phyloP scores from a whole-genome alignment of 2,329 filamentous ascomycete genomes.

The Colletotrichum chrysophilum region DNA sequence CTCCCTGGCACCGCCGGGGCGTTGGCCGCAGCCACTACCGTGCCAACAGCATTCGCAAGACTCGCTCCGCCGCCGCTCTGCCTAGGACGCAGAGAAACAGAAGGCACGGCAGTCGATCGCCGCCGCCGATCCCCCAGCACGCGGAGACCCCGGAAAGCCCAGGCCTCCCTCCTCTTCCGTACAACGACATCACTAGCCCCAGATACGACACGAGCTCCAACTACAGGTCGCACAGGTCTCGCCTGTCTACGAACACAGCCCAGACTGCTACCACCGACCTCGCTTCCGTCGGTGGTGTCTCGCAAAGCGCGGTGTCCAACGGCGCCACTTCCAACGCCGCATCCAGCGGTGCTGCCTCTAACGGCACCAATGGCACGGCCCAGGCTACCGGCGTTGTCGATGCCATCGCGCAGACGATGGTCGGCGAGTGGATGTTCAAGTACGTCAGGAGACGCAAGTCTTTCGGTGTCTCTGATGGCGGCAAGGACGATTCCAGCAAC shows the following conservation, averaged over 20 bases:
- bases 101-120: conserved; percentile 62
- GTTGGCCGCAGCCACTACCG: conserved; percentile 54
- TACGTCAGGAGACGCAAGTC: conserved; percentile 88
- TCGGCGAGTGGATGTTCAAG: conserved; percentile 97
- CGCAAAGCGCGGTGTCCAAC: conserved; percentile 55
- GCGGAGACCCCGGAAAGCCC: conserved; percentile 74
- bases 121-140: conserved; percentile 70
- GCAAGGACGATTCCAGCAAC: conserved; percentile 73
- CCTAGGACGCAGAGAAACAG: conserved; percentile 58
- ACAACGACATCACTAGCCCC: conserved; percentile 73
- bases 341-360: conserved; percentile 47
- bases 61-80: conserved; percentile 81
- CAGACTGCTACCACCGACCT: conserved; percentile 50
- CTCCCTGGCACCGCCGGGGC: conserved; percentile 60
- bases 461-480: conserved; percentile 77
- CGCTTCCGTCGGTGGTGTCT: conserved; percentile 38
- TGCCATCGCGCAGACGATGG: conserved; percentile 97
- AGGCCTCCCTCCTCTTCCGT: conserved; percentile 73
- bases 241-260: conserved; percentile 65
- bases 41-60: conserved; percentile 75
- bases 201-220: conserved; percentile 38
- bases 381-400: conserved; percentile 86
- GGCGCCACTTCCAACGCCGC: conserved; percentile 34
- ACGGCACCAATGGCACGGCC: conserved; percentile 47
- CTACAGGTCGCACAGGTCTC: conserved; percentile 56